Evolutionary conservation across 768 basidiomycete genomes (phyloP), one percentile per base, ranked within the genome.

Genomic region (Trametes meyenii): DNA sequence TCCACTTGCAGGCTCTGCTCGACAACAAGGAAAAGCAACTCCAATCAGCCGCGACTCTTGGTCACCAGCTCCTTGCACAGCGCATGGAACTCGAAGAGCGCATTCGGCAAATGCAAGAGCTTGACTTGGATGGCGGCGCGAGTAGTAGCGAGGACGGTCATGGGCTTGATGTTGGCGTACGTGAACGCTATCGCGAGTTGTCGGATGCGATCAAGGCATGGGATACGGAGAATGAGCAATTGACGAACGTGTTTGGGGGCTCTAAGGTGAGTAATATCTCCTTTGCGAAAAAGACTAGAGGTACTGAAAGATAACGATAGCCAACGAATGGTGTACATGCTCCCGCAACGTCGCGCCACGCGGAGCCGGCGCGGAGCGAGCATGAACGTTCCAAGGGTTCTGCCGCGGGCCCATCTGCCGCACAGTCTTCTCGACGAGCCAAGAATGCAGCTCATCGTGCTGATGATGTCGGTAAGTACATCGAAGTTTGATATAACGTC

Each of bases 1-100:
- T 70, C 23, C 78, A 80, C 39, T 77, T 84, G 7, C 77, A 80
- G 61, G 66, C 67, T 19, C 86, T 97, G 60, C 84, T 98, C 67
- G 92, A 94, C 76, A 83, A 79, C 72, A 98, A 98, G 81, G 92
- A 95, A 75, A 86, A 87, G 71, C 94, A 98, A 74, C 88, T 98
- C 36, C 88, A 93, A 65, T 90, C 93, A 65, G 93, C 94, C 5
- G 95, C 92, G 39, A 89, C 88, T 57, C 86, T 98, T 71, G 96
- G 96, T 53, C 94, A 97, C 76, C 90, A 92, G 73, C 86, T 98
- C 69, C 87, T 98, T 63, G 84, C 86, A 19, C 96, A 98, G 79
- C 94, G 94, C 76, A 88, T 92, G 77, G 92, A 96, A 71, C 85
- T 98, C 63, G 93, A 97, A 75, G 88, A 89, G 71, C 85, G 92